phyloP scores from a whole-genome alignment of 495 filamentous ascomycete species.

The Xylaria venustula region DNA sequence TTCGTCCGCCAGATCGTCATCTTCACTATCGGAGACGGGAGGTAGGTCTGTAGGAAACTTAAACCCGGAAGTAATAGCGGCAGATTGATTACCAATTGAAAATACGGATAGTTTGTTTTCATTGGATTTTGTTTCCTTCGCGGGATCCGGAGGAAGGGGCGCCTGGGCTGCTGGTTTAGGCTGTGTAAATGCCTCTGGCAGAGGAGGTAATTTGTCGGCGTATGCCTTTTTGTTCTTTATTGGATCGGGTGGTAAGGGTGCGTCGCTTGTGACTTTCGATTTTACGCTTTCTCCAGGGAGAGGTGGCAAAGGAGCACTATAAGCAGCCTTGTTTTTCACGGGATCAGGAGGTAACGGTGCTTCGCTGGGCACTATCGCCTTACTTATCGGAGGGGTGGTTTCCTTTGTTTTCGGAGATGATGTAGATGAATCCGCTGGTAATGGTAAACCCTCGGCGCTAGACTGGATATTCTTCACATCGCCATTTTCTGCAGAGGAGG shows the following conservation, averaged over 20 bases:
- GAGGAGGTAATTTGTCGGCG: conserved; percentile 37
- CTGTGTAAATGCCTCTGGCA: conserved; percentile 27
- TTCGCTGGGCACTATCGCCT: conserved; percentile 1
- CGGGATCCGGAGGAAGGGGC: conserved; percentile 27
- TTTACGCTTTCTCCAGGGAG: conserved; percentile 29
- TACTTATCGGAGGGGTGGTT: not conserved
- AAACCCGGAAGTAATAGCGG: conserved; percentile 20
- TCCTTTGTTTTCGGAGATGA: conserved; percentile 14
- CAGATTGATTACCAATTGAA: conserved; percentile 19
- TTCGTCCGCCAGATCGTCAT: conserved; percentile 43
- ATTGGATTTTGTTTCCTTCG: conserved; percentile 24
- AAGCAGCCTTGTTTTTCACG: conserved; percentile 35
- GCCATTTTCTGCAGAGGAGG: conserved; percentile 43
- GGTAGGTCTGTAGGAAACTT: conserved; percentile 29
- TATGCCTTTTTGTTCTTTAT: conserved; percentile 36
- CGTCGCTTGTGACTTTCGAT: conserved; percentile 27
- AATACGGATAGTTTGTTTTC: conserved; percentile 20
- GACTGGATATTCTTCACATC: conserved; percentile 25
- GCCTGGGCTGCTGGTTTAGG: conserved; percentile 21
- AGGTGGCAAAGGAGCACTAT: conserved; percentile 37
- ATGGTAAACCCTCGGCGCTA: conserved; percentile 50
- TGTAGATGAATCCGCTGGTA: conserved; percentile 59
- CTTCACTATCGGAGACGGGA: conserved; percentile 34
- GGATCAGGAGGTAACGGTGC: conserved; percentile 38
- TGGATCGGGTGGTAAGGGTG: conserved; percentile 44